A percentile compares a stretch with the other conserved stretches of the same genome.
Evolutionary conservation across 441 rosid genomes (phyloP).

Genomic region (Syzygium malaccense): DNA sequence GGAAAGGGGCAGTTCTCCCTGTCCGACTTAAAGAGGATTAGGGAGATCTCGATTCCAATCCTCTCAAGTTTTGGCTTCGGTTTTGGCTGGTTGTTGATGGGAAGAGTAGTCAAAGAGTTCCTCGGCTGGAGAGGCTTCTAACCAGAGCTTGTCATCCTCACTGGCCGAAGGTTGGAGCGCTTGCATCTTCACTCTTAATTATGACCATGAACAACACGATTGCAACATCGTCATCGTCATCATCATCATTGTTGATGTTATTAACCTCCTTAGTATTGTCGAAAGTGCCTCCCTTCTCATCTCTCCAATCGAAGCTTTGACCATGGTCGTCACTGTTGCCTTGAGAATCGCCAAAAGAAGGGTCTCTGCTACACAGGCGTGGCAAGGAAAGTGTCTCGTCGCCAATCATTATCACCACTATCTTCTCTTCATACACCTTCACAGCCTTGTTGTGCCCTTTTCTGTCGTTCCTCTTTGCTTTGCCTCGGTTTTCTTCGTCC

Average conservation of each 20-base stretch:
- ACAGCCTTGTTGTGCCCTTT: too few species aligned
- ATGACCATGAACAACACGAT: not conserved
- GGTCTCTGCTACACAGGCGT: not conserved
- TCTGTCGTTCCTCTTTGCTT: not conserved
- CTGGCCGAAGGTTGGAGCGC: not conserved
- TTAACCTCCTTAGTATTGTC: not conserved
- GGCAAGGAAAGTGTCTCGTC: not conserved
- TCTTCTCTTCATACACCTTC: too few species aligned
- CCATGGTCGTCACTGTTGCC: not conserved
- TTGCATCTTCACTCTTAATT: not conserved
- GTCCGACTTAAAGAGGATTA: slow-evolving; percentile 9
- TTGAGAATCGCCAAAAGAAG: not conserved
- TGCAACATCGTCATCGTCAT: not conserved
- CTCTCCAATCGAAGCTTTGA: not conserved
- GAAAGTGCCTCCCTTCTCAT: not conserved
- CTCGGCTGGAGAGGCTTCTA: slow-evolving; percentile 55
- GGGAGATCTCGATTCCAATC: not conserved
- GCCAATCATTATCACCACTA: too few species aligned
- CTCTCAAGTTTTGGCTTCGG: slow-evolving; percentile 18
- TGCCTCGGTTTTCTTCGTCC: accelerated
- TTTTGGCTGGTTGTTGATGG: not conserved
- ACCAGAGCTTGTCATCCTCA: slow-evolving; percentile 10
- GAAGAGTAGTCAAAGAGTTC: slow-evolving; percentile 19
- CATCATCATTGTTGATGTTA: not conserved
- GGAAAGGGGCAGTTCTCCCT: slow-evolving; percentile 14